A percentile compares a stretch with the other conserved stretches of the same genome.
These are phyloP conservation scores for Rhodosporidiobolus sp. DNA, from an alignment of 768 basidiomycete genomes.

Conservation along the genomic window DNA sequence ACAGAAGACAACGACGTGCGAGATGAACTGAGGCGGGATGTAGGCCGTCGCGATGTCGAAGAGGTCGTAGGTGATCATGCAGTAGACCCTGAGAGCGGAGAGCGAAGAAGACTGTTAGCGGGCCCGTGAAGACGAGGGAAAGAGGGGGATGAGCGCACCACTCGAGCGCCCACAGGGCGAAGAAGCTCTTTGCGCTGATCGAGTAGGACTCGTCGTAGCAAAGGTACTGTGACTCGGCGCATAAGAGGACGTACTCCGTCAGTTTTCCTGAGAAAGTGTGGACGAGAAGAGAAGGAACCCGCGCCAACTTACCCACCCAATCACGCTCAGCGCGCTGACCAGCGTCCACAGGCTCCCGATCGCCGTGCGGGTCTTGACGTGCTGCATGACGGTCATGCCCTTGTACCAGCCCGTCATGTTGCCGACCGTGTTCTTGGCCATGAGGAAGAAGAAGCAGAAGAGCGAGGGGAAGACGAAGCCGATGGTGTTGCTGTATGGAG, in stretches of 20 bases:
- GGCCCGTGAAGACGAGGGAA: too few relatives aligned
- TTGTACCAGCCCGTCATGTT: slow-evolving; percentile 3
- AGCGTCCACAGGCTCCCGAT: slow-evolving; percentile 23
- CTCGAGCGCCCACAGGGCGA: slow-evolving; percentile 16
- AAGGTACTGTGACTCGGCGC: too few relatives aligned
- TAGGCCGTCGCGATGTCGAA: slow-evolving; percentile 14
- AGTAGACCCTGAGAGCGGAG: neutral
- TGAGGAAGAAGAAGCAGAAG: slow-evolving; percentile 30
- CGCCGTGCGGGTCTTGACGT: slow-evolving; percentile 4
- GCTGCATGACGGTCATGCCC: neutral
- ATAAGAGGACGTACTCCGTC: too few relatives aligned
- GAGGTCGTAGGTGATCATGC: slow-evolving; percentile 20
- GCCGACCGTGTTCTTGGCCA: slow-evolving; percentile 7
- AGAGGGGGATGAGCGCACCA: slow-evolving; percentile 10
- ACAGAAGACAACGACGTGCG: slow-evolving; percentile 2
- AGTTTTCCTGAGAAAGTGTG: too few relatives aligned
- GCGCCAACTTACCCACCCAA: too few relatives aligned
- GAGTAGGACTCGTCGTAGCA: slow-evolving; percentile 20
- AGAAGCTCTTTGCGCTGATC: slow-evolving; percentile 19
- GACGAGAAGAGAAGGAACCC: too few relatives aligned
- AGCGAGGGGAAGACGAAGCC: slow-evolving; percentile 23
- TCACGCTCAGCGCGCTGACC: neutral
- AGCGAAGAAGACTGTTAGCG: too few relatives aligned
- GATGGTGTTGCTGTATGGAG: slow-evolving; percentile 17
- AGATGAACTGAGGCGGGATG: neutral